Evolutionary conservation across 306 rosid species (phyloP).

Genomic region (Rosa chinensis): DNA sequence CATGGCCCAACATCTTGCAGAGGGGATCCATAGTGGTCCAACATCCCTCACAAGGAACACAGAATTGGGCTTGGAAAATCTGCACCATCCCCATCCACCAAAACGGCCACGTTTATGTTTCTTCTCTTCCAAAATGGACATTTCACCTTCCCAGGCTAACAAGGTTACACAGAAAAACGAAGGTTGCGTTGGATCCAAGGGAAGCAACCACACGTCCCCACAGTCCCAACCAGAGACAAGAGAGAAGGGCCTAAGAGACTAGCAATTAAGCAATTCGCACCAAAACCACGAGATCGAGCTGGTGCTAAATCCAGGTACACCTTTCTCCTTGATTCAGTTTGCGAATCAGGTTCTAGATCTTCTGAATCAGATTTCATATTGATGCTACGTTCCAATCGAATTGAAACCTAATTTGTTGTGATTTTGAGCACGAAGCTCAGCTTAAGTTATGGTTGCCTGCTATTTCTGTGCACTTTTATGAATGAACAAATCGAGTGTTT

Average conservation of each 20-base stretch:
- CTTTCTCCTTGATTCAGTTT: background rate
- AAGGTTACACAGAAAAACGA: background rate
- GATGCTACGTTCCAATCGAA: background rate
- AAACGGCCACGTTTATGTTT: conserved; percentile 2
- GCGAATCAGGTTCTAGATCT: conserved; percentile 2
- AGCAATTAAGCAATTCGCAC: conserved; percentile 14
- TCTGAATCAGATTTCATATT: conserved; percentile 20
- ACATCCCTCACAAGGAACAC: background rate
- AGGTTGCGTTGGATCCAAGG: conserved; percentile 48
- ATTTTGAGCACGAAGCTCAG: conserved; percentile 2
- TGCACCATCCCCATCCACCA: background rate
- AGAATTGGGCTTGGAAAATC: background rate
- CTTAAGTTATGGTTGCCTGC: background rate
- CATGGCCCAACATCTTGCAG: too few relatives aligned
- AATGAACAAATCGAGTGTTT: background rate
- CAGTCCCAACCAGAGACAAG: background rate
- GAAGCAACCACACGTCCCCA: background rate
- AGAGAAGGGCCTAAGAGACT: background rate
- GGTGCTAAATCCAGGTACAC: conserved; percentile 41
- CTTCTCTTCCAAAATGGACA: conserved; percentile 8
- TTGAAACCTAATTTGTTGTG: background rate
- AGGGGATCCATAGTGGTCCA: background rate
- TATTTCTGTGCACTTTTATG: background rate
- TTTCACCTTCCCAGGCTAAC: background rate
- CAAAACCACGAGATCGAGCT: conserved; percentile 20